These are phyloP conservation scores for Taxillus chinensis DNA, from an alignment of 164 flowering plant genomes.

Conservation along the genomic window DNA sequence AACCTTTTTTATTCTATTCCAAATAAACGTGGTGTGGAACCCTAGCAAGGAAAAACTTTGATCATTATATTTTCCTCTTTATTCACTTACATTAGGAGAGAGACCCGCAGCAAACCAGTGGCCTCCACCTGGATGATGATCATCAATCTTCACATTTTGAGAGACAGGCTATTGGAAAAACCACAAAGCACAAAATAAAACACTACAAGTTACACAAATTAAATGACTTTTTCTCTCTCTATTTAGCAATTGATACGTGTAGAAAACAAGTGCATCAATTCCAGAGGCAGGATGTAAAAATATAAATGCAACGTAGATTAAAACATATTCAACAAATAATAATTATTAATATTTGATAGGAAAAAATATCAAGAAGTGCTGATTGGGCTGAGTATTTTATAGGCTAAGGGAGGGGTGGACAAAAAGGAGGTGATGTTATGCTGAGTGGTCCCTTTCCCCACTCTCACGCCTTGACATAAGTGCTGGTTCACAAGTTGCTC, in stretches of 20 bases:
- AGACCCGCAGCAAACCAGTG: slow-evolving; percentile 99
- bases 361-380: no score
- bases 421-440: no score
- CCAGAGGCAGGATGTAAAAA: not conserved
- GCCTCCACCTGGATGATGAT: slow-evolving; percentile 94
- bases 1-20: no score
- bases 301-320: not conserved
- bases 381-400: no score
- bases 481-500: no score
- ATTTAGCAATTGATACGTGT: not conserved
- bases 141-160: slow-evolving; percentile 70
- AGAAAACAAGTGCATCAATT: not conserved
- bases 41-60: no score
- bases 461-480: no score
- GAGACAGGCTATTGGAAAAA: slow-evolving; percentile 53
- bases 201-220: not conserved
- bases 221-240: not conserved
- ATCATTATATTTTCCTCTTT: no score
- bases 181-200: not conserved
- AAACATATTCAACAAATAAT: not conserved
- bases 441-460: no score
- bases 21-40: no score
- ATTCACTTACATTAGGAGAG: slow-evolving; percentile 77
- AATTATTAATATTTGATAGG: no score
- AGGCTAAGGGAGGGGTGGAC: no score